phyloP scores from a whole-genome alignment of 306 rosid species.

The Cajanus cajan region DNA sequence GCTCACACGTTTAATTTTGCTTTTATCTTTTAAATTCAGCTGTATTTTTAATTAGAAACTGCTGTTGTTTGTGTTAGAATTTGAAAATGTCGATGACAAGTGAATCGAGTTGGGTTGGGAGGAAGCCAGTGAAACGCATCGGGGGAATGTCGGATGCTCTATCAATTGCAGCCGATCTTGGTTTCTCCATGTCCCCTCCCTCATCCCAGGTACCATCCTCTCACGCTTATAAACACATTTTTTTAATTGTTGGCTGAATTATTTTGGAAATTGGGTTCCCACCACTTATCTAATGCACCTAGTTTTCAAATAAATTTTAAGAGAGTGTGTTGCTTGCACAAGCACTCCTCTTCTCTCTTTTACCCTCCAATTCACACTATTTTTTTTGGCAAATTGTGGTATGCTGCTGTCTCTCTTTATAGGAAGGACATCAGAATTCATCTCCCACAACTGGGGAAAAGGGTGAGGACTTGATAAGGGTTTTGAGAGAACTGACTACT shows the following conservation, averaged over 20 bases:
- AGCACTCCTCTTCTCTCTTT: neutral
- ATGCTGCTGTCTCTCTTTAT: neutral
- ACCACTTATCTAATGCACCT: neutral
- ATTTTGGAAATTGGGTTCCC: neutral
- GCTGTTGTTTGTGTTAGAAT: neutral
- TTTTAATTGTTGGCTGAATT: neutral
- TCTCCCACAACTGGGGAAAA: conserved; percentile 62
- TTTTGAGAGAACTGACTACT: conserved; percentile 76
- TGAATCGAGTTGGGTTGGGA: conserved; percentile 80
- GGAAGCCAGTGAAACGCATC: conserved; percentile 78
- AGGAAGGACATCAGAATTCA: conserved; percentile 70
- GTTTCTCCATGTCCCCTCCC: conserved; percentile 65
- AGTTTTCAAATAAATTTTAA: neutral
- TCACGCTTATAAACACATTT: neutral
- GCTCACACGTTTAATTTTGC: neutral
- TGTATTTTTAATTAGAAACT: neutral
- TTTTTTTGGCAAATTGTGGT: neutral
- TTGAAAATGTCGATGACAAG: conserved; percentile 61
- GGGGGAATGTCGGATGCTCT: conserved; percentile 94
- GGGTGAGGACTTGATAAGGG: conserved; percentile 81
- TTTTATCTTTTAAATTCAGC: neutral
- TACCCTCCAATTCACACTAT: neutral
- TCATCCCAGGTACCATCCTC: conserved; percentile 54
- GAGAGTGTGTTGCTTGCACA: neutral
- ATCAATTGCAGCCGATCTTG: conserved; percentile 87